phyloP scores from a whole-genome alignment of 129 eudicot genomes.

The Arctium minus region DNA sequence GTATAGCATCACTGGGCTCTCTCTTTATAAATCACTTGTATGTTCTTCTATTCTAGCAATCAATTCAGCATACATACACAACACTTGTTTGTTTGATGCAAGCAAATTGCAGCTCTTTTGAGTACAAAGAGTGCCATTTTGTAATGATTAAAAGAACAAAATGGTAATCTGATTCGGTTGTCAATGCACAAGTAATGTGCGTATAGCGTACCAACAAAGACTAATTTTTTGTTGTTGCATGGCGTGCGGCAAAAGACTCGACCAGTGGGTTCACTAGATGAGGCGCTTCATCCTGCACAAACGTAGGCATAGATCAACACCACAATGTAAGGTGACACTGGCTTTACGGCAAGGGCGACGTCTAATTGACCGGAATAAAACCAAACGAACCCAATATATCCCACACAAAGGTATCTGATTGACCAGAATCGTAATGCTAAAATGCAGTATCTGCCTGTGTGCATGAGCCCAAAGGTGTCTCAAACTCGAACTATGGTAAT shows the following conservation, averaged over 20 bases:
- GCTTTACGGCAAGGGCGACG: background rate
- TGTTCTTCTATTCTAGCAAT: background rate
- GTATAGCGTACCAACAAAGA: background rate
- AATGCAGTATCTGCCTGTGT: background rate
- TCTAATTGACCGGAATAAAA: background rate
- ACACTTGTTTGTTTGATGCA: background rate
- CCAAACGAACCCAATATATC: background rate
- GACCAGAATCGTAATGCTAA: background rate
- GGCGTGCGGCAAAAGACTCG: constrained; percentile 75
- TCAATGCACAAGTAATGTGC: background rate
- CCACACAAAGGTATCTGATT: background rate
- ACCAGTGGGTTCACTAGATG: constrained; percentile 82
- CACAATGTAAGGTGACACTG: background rate
- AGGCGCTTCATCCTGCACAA: constrained; percentile 92
- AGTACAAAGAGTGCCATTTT: background rate
- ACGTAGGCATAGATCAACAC: constrained; percentile 9
- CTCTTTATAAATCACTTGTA: background rate
- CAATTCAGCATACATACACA: background rate
- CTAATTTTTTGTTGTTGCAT: constrained; percentile 35
- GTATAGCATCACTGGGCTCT: background rate
- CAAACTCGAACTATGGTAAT: background rate
- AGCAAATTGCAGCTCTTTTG: background rate
- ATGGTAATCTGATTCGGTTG: background rate
- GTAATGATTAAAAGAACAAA: background rate
- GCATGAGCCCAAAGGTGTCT: background rate